Evolutionary conservation across 2,329 filamentous ascomycete species (phyloP).

Genomic region (Cladosporium sp.): DNA sequence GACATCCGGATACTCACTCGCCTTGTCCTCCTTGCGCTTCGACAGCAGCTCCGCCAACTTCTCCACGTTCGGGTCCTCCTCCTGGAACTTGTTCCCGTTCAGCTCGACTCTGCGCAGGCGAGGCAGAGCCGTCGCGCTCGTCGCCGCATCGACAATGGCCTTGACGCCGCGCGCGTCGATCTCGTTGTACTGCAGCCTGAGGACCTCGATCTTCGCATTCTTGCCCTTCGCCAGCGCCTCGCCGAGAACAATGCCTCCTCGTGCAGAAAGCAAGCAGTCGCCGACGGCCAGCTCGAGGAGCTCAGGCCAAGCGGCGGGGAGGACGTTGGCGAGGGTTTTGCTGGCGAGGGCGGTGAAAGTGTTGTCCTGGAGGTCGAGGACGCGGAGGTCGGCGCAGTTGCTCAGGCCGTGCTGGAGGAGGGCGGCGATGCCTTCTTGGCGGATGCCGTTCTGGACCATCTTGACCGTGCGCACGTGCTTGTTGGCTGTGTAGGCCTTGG

Average conservation of each 20-base stretch:
- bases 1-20: constrained; percentile 46
- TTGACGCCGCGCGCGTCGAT: constrained; percentile 73
- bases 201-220: constrained; percentile 71
- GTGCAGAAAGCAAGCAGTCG: constrained; percentile 75
- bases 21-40: constrained; percentile 45
- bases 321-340: constrained; percentile 67
- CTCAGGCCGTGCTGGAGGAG: constrained; percentile 73
- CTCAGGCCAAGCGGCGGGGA: constrained; percentile 61
- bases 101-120: constrained; percentile 79
- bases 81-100: constrained; percentile 91
- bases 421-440: constrained; percentile 82
- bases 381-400: constrained; percentile 60
- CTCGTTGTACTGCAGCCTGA: constrained; percentile 91
- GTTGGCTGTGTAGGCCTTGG: constrained; percentile 76
- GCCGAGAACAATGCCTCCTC: constrained; percentile 69
- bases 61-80: constrained; percentile 70
- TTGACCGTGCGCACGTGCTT: constrained; percentile 74
- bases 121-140: constrained; percentile 55
- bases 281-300: constrained; percentile 81
- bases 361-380: constrained; percentile 93
- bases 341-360: constrained; percentile 83
- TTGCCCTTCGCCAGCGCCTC: constrained; percentile 66
- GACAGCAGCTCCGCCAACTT: constrained; percentile 57
- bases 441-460: constrained; percentile 98
- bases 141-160: constrained; percentile 62